Conservation (phyloP, 352 stramenopile species). For the Phytopythium ostracodes region DNA sequence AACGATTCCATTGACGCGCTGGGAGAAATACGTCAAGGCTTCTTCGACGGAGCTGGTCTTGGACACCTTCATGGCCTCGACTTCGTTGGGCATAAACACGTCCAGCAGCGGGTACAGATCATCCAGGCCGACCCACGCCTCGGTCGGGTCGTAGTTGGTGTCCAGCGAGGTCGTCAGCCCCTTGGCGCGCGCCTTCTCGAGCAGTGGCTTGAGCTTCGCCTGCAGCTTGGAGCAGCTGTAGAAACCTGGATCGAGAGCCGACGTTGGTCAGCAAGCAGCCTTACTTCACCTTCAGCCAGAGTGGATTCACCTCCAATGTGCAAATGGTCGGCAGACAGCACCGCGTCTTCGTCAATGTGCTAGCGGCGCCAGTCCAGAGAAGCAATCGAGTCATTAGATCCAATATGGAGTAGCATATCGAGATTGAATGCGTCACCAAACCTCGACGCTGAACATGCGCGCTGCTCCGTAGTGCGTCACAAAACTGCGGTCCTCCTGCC, state of each 20-base stretch:
- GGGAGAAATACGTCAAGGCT: constrained; percentile 47
- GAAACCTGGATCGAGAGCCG: constrained; percentile 32
- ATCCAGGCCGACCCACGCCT: constrained; percentile 59
- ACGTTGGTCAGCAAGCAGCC: constrained; percentile 1
- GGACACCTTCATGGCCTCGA: constrained; percentile 72
- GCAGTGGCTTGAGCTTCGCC: constrained; percentile 47
- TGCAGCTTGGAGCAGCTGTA: constrained; percentile 72
- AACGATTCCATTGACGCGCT: constrained; percentile 38
- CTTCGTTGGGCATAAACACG: constrained; percentile 82
- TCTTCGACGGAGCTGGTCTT: constrained; percentile 38
- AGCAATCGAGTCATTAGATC: not conserved
- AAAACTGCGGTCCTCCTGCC: constrained; percentile 73
- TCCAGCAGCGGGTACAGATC: constrained; percentile 66
- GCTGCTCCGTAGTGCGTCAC: constrained; percentile 78
- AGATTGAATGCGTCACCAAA: constrained; percentile 10
- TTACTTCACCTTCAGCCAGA: not conserved
- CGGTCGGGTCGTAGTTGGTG: constrained; percentile 79
- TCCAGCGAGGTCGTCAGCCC: constrained; percentile 78
- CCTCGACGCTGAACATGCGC: constrained; percentile 55
- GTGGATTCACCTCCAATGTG: constrained; percentile 60
- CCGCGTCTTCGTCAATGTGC: constrained; percentile 59
- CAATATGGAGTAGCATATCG: too few relatives aligned
- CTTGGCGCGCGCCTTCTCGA: constrained; percentile 48
- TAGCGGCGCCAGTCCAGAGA: constrained; percentile 2
- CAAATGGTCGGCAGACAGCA: constrained; percentile 57